Conservation (phyloP, 2,329 filamentous ascomycete genomes). For the Cladophialophora yegresii region DNA sequence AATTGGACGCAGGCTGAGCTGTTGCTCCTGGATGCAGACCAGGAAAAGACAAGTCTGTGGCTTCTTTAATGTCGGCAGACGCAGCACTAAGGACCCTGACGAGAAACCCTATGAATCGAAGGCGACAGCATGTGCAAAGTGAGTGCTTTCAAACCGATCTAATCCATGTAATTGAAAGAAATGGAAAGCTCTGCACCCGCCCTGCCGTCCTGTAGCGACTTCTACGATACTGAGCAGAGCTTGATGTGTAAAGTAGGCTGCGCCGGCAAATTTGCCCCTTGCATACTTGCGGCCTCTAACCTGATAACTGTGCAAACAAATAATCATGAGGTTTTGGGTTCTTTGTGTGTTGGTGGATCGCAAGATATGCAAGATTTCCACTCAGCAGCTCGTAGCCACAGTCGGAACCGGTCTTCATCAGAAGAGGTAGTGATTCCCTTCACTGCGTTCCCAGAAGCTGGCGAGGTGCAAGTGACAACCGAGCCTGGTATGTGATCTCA, state of each 20-base stretch:
- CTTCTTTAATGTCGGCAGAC: neutral
- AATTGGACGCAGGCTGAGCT: neutral
- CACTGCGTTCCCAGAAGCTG: too few species aligned
- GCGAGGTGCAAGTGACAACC: neutral
- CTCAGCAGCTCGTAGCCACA: neutral
- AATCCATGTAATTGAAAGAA: neutral
- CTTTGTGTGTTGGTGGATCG: neutral
- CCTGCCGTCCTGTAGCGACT: neutral
- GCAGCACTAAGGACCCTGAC: too few species aligned
- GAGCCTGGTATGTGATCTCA: neutral
- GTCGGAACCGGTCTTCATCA: neutral
- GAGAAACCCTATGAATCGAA: too few species aligned
- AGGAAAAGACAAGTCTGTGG: neutral
- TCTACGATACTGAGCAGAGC: neutral
- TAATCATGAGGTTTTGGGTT: neutral
- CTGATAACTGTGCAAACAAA: neutral
- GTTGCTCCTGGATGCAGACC: neutral
- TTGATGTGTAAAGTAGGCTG: neutral
- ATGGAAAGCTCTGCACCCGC: neutral
- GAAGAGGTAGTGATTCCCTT: neutral
- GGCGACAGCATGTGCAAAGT: neutral
- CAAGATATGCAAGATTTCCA: neutral
- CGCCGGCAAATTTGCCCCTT: neutral
- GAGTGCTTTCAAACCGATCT: neutral
- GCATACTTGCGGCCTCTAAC: neutral